phyloP scores from a whole-genome alignment of 2,329 filamentous ascomycete species.

The Cryphonectria naterciae region DNA sequence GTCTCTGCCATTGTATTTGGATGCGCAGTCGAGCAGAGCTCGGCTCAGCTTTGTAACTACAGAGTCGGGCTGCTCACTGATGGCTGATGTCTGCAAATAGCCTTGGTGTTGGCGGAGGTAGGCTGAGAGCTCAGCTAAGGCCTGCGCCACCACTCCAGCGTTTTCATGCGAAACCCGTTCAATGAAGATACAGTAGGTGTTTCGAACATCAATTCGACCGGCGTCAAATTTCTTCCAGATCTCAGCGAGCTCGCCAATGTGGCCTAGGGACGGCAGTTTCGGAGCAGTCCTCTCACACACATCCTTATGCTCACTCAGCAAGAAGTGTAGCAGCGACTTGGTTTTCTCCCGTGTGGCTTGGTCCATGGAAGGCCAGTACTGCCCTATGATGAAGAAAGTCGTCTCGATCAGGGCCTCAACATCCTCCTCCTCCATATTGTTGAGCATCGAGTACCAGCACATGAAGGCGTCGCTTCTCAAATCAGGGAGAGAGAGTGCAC shows the following conservation, averaged over 20 bases:
- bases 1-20: conserved; percentile 74
- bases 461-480: conserved; percentile 80
- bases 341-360: conserved; percentile 62
- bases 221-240: conserved; percentile 68
- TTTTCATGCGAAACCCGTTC: conserved; percentile 82
- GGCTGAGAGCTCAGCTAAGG: conserved; percentile 74
- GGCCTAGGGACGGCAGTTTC: conserved; percentile 76
- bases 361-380: conserved; percentile 75
- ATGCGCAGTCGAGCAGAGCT: conserved; percentile 81
- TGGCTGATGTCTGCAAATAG: conserved; percentile 76
- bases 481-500: conserved; percentile 74
- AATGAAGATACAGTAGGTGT: conserved; percentile 71
- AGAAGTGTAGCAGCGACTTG: conserved; percentile 63
- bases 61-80: conserved; percentile 81
- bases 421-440: conserved; percentile 75
- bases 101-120: conserved; percentile 76
- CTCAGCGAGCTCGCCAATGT: conserved; percentile 70
- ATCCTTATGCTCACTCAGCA: conserved; percentile 66
- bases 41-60: conserved; percentile 74
- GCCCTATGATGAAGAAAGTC: conserved; percentile 83
- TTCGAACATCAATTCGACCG: conserved; percentile 71
- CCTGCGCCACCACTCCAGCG: conserved; percentile 80
- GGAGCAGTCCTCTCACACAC: conserved; percentile 70
- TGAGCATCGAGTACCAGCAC: conserved; percentile 82
- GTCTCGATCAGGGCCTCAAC: conserved; percentile 81